A percentile compares a stretch with the other conserved stretches of the same genome.
Evolutionary conservation across 768 basidiomycete species (phyloP).

Genomic region (Hericium coralloides): DNA sequence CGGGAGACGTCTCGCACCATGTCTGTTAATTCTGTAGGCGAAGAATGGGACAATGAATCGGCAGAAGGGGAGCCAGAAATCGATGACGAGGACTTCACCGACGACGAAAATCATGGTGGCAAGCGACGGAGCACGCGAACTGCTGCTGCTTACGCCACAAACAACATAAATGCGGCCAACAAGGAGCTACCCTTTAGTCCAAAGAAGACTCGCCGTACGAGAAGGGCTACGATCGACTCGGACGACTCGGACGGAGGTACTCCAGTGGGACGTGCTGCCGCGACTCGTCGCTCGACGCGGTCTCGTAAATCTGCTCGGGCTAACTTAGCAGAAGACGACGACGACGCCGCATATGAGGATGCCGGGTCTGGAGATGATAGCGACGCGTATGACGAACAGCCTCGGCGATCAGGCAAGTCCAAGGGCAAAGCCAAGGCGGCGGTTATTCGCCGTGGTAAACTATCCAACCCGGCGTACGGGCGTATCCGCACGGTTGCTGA

Average conservation of each 20-base stretch:
- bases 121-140: slow-evolving; percentile 11
- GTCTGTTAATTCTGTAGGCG: slow-evolving; percentile 15
- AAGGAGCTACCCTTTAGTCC: slow-evolving; percentile 58
- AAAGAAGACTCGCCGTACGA: slow-evolving; percentile 42
- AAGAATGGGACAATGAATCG: slow-evolving; percentile 24
- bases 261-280: slow-evolving; percentile 8
- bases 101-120: neutral
- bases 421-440: slow-evolving; percentile 12
- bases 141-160: neutral
- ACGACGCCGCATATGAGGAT: slow-evolving; percentile 13
- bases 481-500: slow-evolving; percentile 34
- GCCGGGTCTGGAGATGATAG: slow-evolving; percentile 1
- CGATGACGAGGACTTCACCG: slow-evolving; percentile 11
- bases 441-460: slow-evolving; percentile 24
- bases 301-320: slow-evolving; percentile 29
- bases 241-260: slow-evolving; percentile 29
- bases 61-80: slow-evolving; percentile 10
- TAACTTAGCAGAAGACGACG: slow-evolving; percentile 21
- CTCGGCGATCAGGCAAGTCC: slow-evolving; percentile 1
- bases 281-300: slow-evolving; percentile 42
- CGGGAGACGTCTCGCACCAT: slow-evolving; percentile 1
- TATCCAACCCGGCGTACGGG: slow-evolving; percentile 41
- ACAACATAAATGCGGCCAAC: slow-evolving; percentile 1
- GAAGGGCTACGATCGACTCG: slow-evolving; percentile 23
- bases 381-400: slow-evolving; percentile 30